phyloP scores from a whole-genome alignment of 164 flowering plant genomes.

The Stephania yunnanensis region DNA sequence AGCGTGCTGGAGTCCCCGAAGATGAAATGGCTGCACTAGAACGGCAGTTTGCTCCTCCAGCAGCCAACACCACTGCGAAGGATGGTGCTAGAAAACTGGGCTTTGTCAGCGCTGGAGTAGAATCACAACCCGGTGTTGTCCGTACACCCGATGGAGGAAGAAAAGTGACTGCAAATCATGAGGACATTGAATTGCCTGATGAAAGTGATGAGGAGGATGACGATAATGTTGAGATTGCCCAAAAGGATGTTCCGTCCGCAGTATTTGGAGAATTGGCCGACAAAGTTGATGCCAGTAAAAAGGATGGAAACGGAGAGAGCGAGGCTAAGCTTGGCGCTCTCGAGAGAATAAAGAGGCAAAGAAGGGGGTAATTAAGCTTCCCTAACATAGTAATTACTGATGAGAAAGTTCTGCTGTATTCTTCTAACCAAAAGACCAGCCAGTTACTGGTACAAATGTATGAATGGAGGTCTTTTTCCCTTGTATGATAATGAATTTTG shows the following conservation, averaged over 20 bases:
- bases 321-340: conserved; percentile 65
- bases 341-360: conserved; percentile 64
- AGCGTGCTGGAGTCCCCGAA: conserved; percentile 75
- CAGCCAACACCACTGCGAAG: conserved; percentile 20
- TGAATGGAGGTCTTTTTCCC: not conserved
- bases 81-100: conserved; percentile 49
- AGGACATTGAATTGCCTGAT: conserved; percentile 82
- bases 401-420: not conserved
- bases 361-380: conserved; percentile 13
- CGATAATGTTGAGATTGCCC: conserved; percentile 62
- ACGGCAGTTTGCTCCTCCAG: conserved; percentile 57
- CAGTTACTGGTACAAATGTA: not conserved
- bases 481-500: not conserved
- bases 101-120: conserved; percentile 91
- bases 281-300: conserved; percentile 35
- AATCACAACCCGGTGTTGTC: conserved; percentile 27
- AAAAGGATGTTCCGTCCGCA: conserved; percentile 72
- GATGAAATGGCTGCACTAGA: conserved; percentile 97
- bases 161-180: conserved; percentile 39
- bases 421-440: not conserved
- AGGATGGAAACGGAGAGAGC: conserved; percentile 20
- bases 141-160: conserved; percentile 37
- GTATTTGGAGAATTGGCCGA: conserved; percentile 74
- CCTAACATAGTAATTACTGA: not conserved
- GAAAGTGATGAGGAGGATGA: conserved; percentile 67